Evolutionary conservation across 2,329 filamentous ascomycete species (phyloP).

Genomic region (Apiospora kogelbergensis): DNA sequence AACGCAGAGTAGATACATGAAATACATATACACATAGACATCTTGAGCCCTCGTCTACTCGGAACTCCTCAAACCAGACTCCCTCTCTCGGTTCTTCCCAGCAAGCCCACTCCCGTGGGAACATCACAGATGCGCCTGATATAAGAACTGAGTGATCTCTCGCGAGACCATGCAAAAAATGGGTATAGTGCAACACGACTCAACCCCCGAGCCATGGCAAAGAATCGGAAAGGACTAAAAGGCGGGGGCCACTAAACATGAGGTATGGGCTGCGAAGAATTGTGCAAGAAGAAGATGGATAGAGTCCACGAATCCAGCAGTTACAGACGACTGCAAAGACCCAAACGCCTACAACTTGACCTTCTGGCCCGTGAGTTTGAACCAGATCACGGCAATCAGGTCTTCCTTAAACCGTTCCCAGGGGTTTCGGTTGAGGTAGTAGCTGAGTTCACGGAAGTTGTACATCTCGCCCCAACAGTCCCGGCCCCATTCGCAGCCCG

Average conservation of each 20-base stretch:
- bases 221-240: constrained; percentile 1
- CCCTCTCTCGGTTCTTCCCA: background rate
- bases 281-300: background rate
- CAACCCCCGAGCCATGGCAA: constrained; percentile 5
- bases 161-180: background rate
- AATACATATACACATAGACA: constrained; percentile 6
- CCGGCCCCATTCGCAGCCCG: constrained; percentile 92
- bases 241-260: background rate
- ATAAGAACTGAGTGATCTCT: background rate
- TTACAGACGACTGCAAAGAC: background rate
- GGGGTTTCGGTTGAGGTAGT: constrained; percentile 77
- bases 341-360: constrained; percentile 48
- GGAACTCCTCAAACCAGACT: background rate
- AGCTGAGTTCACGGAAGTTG: constrained; percentile 87
- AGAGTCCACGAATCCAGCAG: background rate
- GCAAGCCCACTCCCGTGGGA: constrained; percentile 3
- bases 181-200: background rate
- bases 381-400: constrained; percentile 59
- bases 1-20: constrained; percentile 4
- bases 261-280: background rate
- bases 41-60: background rate
- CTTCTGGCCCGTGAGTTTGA: constrained; percentile 61
- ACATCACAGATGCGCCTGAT: constrained; percentile 6
- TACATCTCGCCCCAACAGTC: constrained; percentile 99
- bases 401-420: constrained; percentile 80